phyloP scores from a whole-genome alignment of 345 rosid genomes.

The Linum tenue region DNA sequence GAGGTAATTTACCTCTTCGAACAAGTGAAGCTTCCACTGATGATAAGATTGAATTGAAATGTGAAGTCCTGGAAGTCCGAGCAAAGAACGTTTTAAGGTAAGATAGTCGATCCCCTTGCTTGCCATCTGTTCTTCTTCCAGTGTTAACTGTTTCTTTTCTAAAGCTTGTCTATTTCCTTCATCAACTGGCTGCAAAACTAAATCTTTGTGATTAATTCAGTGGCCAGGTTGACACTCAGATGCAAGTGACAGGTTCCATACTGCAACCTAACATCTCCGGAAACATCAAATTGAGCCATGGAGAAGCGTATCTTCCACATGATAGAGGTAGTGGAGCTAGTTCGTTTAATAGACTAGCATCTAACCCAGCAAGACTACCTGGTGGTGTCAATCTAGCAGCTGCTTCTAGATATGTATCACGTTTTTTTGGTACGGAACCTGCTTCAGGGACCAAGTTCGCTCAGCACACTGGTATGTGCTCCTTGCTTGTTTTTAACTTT shows the following conservation, averaged over 20 bases:
- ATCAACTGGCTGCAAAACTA: background rate
- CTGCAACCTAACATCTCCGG: slow-evolving; percentile 94
- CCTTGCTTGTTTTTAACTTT: background rate
- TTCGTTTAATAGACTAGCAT: slow-evolving; percentile 59
- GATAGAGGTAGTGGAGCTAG: slow-evolving; percentile 81
- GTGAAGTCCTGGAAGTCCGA: slow-evolving; percentile 90
- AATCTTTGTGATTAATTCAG: slow-evolving; percentile 34
- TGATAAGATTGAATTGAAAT: slow-evolving; percentile 86
- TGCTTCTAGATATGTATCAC: slow-evolving; percentile 79
- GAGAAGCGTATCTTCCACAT: slow-evolving; percentile 97
- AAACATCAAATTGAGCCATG: slow-evolving; percentile 83
- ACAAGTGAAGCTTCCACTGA: slow-evolving; percentile 60
- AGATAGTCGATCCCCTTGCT: background rate
- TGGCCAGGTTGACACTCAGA: slow-evolving; percentile 93
- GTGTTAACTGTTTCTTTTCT: slow-evolving; percentile 5
- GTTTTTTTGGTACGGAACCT: slow-evolving; percentile 65
- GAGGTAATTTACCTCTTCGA: slow-evolving; percentile 82
- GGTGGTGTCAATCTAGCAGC: slow-evolving; percentile 65
- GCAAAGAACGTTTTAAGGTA: slow-evolving; percentile 89
- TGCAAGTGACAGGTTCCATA: slow-evolving; percentile 88
- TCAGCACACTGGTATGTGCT: slow-evolving; percentile 44
- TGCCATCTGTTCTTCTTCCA: background rate
- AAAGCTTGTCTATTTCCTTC: background rate
- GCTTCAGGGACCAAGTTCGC: slow-evolving; percentile 46
- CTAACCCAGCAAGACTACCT: slow-evolving; percentile 59